Evolutionary conservation across 2,329 filamentous ascomycete genomes (phyloP).

Genomic region (Ophiosphaerella korrae): DNA sequence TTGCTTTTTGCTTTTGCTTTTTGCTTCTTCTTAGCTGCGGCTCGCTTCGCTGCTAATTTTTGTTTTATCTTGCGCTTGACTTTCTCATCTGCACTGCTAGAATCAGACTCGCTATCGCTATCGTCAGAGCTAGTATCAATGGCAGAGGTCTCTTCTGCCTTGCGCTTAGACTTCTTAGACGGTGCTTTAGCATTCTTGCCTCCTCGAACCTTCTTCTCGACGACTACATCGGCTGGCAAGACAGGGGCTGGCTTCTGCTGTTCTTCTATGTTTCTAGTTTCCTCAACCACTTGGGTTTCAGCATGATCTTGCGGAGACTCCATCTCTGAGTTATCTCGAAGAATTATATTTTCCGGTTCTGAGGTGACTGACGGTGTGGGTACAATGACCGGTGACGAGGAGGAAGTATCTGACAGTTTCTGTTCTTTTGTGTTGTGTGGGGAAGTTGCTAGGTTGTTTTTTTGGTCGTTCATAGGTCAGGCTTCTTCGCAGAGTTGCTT

Average conservation of each 20-base stretch:
- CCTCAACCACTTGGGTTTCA: constrained; percentile 10
- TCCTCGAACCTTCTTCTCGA: constrained; percentile 9
- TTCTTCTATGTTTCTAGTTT: constrained; percentile 8
- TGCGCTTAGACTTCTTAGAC: constrained; percentile 25
- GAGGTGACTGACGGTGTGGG: constrained; percentile 30
- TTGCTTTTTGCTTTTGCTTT: constrained; percentile 30
- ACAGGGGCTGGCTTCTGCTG: constrained; percentile 4
- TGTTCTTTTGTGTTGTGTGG: constrained; percentile 11
- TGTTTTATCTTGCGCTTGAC: constrained; percentile 27
- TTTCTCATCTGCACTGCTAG: constrained; percentile 27
- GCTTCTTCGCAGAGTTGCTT: background rate
- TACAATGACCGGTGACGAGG: constrained; percentile 31
- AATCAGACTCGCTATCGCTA: constrained; percentile 22
- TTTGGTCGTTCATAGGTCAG: constrained; percentile 27
- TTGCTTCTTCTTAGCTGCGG: constrained; percentile 20
- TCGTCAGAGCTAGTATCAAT: constrained; percentile 28
- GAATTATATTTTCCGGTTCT: constrained; percentile 21
- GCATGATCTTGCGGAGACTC: constrained; percentile 17
- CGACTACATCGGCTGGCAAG: constrained; percentile 9
- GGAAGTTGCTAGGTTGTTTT: constrained; percentile 11
- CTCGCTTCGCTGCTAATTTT: constrained; percentile 16
- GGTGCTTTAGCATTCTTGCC: constrained; percentile 17
- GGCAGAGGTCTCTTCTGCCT: constrained; percentile 20
- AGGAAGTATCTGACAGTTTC: constrained; percentile 26
- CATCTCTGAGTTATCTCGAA: constrained; percentile 19